A percentile compares a stretch with the other conserved stretches of the same genome.
Evolutionary conservation across 495 filamentous ascomycete species (phyloP).

Genomic region (Tuber aestivum): DNA sequence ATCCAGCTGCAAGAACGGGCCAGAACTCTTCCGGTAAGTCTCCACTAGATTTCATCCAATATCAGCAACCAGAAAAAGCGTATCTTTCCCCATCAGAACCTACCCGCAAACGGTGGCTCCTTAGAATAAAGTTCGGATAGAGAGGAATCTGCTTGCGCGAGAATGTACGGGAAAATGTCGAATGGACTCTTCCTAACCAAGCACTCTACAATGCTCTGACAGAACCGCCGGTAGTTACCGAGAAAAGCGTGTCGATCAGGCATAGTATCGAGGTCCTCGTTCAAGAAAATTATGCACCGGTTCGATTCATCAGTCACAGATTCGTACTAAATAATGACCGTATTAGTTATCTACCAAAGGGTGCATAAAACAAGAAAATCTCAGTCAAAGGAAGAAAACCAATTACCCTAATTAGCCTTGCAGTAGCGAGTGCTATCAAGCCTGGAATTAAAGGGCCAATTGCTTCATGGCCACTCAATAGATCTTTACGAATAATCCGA

Average conservation of each 20-base stretch:
- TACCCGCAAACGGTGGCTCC: slow-evolving; percentile 62
- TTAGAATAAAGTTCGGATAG: slow-evolving; percentile 69
- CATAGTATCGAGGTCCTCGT: slow-evolving; percentile 89
- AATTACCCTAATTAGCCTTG: slow-evolving; percentile 43
- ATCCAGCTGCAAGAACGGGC: slow-evolving; percentile 71
- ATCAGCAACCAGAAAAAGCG: not conserved
- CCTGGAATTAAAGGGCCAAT: slow-evolving; percentile 64
- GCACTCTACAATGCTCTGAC: slow-evolving; percentile 72
- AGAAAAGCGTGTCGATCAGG: slow-evolving; percentile 94
- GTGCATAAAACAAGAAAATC: slow-evolving; percentile 9
- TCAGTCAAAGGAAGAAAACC: not conserved
- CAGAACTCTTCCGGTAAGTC: slow-evolving; percentile 73
- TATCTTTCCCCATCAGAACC: slow-evolving; percentile 34
- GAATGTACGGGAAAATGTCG: slow-evolving; percentile 81
- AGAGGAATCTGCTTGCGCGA: slow-evolving; percentile 65
- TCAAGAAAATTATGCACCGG: slow-evolving; percentile 69
- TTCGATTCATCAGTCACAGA: slow-evolving; percentile 72
- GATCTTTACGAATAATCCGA: slow-evolving; percentile 63
- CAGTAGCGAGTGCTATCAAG: slow-evolving; percentile 59
- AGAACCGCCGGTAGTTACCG: slow-evolving; percentile 93
- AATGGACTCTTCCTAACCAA: slow-evolving; percentile 72
- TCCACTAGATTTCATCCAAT: slow-evolving; percentile 51
- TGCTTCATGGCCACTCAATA: slow-evolving; percentile 58
- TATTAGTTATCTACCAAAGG: slow-evolving; percentile 27
- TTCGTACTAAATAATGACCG: slow-evolving; percentile 75